Conservation (phyloP, 1,139 yeast genomes). For the Taphrina wiesneri region DNA sequence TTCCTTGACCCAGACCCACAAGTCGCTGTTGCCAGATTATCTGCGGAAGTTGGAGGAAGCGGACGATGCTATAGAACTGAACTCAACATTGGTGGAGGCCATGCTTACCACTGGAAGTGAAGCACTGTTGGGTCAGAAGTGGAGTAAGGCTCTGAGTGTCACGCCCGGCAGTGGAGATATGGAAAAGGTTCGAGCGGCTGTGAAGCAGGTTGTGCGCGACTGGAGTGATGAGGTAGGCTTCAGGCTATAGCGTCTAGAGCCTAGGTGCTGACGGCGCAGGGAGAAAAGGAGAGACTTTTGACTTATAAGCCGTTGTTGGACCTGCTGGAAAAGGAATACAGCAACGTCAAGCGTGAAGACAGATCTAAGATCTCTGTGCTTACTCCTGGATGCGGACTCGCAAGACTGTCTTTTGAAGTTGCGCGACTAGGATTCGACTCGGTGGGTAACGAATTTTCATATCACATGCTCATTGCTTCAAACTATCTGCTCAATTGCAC, state of each 20-base stretch:
- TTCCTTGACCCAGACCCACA: conserved; percentile 3
- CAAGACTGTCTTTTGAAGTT: conserved; percentile 72
- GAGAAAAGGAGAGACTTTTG: conserved; percentile 35
- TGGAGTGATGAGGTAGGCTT: conserved; percentile 55
- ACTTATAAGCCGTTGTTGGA: conserved; percentile 54
- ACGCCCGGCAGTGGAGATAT: conserved; percentile 44
- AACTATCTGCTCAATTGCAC: conserved; percentile 60
- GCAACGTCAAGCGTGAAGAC: conserved; percentile 43
- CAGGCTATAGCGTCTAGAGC: neutral
- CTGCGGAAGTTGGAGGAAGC: conserved; percentile 12
- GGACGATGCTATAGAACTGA: conserved; percentile 7
- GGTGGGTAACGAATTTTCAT: conserved; percentile 85
- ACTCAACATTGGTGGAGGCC: conserved; percentile 18
- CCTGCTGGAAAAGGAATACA: conserved; percentile 52
- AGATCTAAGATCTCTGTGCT: conserved; percentile 51
- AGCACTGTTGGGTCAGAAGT: conserved; percentile 10
- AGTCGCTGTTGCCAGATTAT: conserved; percentile 12
- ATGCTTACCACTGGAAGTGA: conserved; percentile 4
- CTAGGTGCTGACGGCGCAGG: conserved; percentile 13
- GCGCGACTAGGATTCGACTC: conserved; percentile 60
- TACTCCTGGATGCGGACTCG: conserved; percentile 84
- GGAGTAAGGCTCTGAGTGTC: neutral
- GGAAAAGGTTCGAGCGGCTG: conserved; percentile 62
- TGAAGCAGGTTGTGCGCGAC: conserved; percentile 69
- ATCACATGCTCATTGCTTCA: conserved; percentile 74